Evolutionary conservation across 371 early-diverging fungal species (phyloP).

Genomic region (Blyttiomyces sp.): DNA sequence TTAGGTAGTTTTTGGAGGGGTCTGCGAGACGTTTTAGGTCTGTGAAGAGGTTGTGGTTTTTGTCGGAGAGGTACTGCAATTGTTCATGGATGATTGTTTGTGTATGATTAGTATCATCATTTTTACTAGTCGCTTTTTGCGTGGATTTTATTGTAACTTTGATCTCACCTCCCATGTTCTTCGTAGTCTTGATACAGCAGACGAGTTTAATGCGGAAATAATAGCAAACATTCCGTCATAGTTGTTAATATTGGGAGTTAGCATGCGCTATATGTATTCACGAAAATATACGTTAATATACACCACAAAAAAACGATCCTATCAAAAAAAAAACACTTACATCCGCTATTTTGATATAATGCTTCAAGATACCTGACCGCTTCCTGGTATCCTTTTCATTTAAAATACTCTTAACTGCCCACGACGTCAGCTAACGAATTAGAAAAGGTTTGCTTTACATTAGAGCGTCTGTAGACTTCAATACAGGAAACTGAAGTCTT

Average conservation of each 20-base stretch:
- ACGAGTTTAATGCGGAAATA: conserved; percentile 70
- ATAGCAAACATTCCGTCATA: conserved; percentile 88
- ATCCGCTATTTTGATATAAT: conserved; percentile 82
- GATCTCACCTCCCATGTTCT: conserved; percentile 72
- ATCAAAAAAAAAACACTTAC: conserved; percentile 34
- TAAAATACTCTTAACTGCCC: conserved; percentile 69
- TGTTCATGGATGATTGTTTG: neutral
- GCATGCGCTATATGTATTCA: conserved; percentile 34
- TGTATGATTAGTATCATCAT: neutral
- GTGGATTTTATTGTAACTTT: conserved; percentile 2
- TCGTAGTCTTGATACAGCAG: conserved; percentile 69
- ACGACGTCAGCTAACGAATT: conserved; percentile 51
- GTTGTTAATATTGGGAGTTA: too few relatives aligned
- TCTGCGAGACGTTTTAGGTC: conserved; percentile 60
- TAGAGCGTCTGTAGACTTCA: too few relatives aligned
- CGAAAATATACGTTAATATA: neutral
- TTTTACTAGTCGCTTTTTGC: neutral
- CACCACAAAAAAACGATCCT: neutral
- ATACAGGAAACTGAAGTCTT: too few relatives aligned
- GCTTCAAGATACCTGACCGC: conserved; percentile 63
- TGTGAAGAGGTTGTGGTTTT: conserved; percentile 20
- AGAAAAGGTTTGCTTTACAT: too few relatives aligned
- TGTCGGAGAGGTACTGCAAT: conserved; percentile 19
- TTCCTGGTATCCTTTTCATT: conserved; percentile 62
- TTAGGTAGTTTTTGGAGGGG: conserved; percentile 68